Evolutionary conservation across 495 filamentous ascomycete genomes (phyloP).

Genomic region (Penicilliopsis zonata): DNA sequence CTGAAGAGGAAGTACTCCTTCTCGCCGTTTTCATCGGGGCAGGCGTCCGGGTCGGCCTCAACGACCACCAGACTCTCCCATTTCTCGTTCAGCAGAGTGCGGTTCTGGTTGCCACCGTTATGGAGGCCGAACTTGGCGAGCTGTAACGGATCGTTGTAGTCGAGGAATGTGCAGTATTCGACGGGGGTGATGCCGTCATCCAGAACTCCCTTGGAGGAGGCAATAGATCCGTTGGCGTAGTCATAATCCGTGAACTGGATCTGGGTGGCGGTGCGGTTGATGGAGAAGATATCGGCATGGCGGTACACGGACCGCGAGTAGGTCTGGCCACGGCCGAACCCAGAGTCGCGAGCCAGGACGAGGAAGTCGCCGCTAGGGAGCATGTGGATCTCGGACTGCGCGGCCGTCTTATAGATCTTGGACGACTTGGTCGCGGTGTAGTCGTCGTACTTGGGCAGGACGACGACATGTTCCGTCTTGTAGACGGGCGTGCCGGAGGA

Average conservation of each 20-base stretch:
- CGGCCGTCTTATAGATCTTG: conserved; percentile 39
- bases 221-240: conserved; percentile 35
- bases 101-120: conserved; percentile 50
- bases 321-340: conserved; percentile 44
- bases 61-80: conserved; percentile 64
- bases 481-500: conserved; percentile 24
- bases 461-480: conserved; percentile 55
- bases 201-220: conserved; percentile 40
- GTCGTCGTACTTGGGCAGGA: conserved; percentile 46
- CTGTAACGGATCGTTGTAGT: conserved; percentile 60
- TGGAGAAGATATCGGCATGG: conserved; percentile 63
- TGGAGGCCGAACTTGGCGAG: conserved; percentile 57
- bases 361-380: conserved; percentile 55
- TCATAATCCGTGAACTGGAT: conserved; percentile 48
- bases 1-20: conserved; percentile 60
- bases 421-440: conserved; percentile 19
- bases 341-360: conserved; percentile 55
- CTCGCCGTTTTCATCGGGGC: conserved; percentile 16
- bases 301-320: conserved; percentile 49
- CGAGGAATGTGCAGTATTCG: conserved; percentile 56
- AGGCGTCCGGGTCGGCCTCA: conserved; percentile 43
- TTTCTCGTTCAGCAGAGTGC: conserved; percentile 59
- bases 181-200: conserved; percentile 46
- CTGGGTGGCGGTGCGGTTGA: conserved; percentile 47
- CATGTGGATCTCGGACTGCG: conserved; percentile 59